phyloP scores from a whole-genome alignment of 2,329 filamentous ascomycete species.

The Fusarium sp. region DNA sequence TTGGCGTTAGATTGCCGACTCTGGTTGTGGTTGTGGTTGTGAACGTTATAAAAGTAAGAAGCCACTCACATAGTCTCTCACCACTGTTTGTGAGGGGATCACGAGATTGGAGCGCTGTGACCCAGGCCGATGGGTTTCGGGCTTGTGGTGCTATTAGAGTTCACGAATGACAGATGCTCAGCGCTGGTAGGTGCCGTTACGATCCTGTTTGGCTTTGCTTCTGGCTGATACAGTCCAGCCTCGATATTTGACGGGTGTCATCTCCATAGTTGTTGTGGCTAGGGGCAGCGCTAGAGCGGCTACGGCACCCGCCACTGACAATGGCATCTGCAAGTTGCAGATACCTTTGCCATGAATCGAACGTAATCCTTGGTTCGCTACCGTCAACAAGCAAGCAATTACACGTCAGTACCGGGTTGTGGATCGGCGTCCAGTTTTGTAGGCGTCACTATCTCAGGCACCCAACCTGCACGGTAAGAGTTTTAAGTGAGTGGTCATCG shows the following conservation, averaged over 20 bases:
- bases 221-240: conserved; percentile 21
- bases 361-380: conserved; percentile 28
- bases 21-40: conserved; percentile 1
- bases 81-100: conserved; percentile 32
- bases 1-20: conserved; percentile 26
- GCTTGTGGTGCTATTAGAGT: conserved; percentile 37
- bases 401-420: conserved; percentile 30
- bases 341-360: conserved; percentile 36
- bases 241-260: conserved; percentile 40
- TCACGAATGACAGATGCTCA: conserved; percentile 33
- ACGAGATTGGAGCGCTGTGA: conserved; percentile 40
- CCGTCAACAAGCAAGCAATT: conserved; percentile 29
- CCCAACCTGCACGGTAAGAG: not conserved
- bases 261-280: conserved; percentile 36
- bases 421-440: conserved; percentile 15
- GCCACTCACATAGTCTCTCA: conserved; percentile 31
- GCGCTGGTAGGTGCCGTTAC: conserved; percentile 24
- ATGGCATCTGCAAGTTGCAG: conserved; percentile 37
- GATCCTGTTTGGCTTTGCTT: conserved; percentile 27
- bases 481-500: not conserved
- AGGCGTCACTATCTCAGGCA: not conserved
- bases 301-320: conserved; percentile 41
- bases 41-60: conserved; percentile 40
- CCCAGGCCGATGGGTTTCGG: conserved; percentile 42
- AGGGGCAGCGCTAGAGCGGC: conserved; percentile 40